A percentile compares a stretch with the other conserved stretches of the same genome.
Evolutionary conservation across 2,329 filamentous ascomycete genomes (phyloP).

Genomic region (Pseudogymnoascus sp.): DNA sequence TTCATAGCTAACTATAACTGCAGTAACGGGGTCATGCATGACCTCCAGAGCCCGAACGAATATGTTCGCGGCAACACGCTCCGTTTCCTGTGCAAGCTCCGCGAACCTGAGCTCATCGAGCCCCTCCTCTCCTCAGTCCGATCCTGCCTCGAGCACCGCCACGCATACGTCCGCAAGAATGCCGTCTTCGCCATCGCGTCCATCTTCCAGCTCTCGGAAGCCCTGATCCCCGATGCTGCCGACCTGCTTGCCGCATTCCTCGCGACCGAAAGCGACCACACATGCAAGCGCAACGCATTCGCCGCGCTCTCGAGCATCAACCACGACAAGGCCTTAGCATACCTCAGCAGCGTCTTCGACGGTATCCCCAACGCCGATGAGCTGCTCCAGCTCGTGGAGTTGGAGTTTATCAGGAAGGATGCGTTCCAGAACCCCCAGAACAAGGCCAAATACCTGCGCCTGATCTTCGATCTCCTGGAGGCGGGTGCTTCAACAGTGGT

Average conservation of each 20-base stretch:
- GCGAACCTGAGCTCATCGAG: slow-evolving; percentile 92
- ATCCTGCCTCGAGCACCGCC: slow-evolving; percentile 87
- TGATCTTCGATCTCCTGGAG: slow-evolving; percentile 95
- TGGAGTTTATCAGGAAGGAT: slow-evolving; percentile 97
- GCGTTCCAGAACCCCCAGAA: slow-evolving; percentile 90
- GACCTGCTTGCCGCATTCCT: slow-evolving; percentile 88
- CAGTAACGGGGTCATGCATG: slow-evolving; percentile 96
- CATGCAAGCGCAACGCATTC: slow-evolving; percentile 97
- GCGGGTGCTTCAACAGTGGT: slow-evolving; percentile 89
- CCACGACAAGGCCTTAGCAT: slow-evolving; percentile 85
- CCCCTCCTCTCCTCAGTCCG: slow-evolving; percentile 88
- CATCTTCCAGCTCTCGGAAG: slow-evolving; percentile 83
- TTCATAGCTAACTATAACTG: slow-evolving; percentile 10
- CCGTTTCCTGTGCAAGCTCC: slow-evolving; percentile 92
- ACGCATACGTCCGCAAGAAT: slow-evolving; percentile 97
- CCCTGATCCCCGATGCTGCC: slow-evolving; percentile 88
- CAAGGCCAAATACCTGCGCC: slow-evolving; percentile 85
- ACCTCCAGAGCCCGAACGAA: slow-evolving; percentile 95
- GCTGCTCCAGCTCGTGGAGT: slow-evolving; percentile 81
- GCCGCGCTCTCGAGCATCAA: slow-evolving; percentile 84
- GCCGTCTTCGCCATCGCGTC: slow-evolving; percentile 91
- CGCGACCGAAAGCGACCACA: slow-evolving; percentile 82
- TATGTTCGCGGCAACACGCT: slow-evolving; percentile 98
- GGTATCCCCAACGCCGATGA: slow-evolving; percentile 92
- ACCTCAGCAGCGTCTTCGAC: slow-evolving; percentile 83